Percentiles rank a stretch among this genome's conserved stretches.
Evolutionary conservation across 78 protist genomes (phyloP).

Genomic region (Guillardia theta): DNA sequence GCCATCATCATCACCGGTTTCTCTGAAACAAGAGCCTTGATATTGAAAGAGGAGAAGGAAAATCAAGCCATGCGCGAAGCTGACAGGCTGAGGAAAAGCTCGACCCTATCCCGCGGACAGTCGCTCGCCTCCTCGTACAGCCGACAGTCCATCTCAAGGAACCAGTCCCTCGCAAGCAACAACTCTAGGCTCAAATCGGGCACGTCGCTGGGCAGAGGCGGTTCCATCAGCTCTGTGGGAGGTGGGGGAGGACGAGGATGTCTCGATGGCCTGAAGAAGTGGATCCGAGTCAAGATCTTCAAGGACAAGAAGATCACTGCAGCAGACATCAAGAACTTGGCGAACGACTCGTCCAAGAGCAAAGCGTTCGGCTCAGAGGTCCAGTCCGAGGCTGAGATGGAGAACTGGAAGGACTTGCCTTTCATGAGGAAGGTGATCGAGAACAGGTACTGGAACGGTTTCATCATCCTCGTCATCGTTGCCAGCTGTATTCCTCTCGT

Average conservation of each 20-base stretch:
- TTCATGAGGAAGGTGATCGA: not conserved
- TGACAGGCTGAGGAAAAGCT: not conserved
- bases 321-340: not conserved
- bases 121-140: not conserved
- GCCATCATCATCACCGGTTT: slow-evolving; percentile 32
- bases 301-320: not conserved
- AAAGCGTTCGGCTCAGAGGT: not conserved
- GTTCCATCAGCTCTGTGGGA: not conserved
- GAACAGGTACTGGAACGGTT: not conserved
- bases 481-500: not conserved
- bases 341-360: no score
- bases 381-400: not conserved
- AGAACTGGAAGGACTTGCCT: not conserved
- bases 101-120: not conserved
- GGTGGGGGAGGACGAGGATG: not conserved
- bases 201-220: not conserved
- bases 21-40: not conserved
- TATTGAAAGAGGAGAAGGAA: not conserved
- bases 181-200: no score
- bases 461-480: not conserved
- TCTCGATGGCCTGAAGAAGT: no score
- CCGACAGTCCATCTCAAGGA: no score
- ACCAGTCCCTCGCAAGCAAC: no score
- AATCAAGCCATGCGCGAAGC: not conserved
- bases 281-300: not conserved